Percentiles rank a stretch among this genome's conserved stretches.
phyloP scores from a whole-genome alignment of 805 yeast genomes.

The Ogataea kodamae region DNA sequence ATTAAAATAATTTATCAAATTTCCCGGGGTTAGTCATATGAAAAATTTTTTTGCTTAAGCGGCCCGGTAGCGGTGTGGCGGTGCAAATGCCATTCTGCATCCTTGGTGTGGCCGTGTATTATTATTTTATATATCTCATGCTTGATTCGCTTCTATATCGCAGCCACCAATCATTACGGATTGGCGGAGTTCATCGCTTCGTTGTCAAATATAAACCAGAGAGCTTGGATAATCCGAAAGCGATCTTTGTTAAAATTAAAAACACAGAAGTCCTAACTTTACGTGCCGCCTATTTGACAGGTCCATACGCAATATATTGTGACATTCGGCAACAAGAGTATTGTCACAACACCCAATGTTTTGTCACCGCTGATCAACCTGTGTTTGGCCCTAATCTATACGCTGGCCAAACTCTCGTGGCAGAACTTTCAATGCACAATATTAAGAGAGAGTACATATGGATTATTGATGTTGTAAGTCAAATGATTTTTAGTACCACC shows the following conservation, averaged over 20 bases:
- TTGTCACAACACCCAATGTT: constrained; percentile 47
- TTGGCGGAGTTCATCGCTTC: constrained; percentile 60
- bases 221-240: constrained; percentile 11
- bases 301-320: constrained; percentile 83
- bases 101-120: constrained; percentile 10
- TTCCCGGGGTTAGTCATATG: constrained; percentile 11
- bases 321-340: constrained; percentile 74
- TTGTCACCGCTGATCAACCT: constrained; percentile 77
- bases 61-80: constrained; percentile 15
- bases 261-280: constrained; percentile 70
- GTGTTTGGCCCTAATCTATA: constrained; percentile 65
- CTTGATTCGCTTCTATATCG: constrained; percentile 21
- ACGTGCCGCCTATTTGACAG: constrained; percentile 81
- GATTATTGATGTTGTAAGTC: constrained; percentile 79
- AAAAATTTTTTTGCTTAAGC: constrained; percentile 8
- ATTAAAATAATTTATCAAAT: constrained; percentile 3
- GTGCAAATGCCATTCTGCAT: constrained; percentile 3
- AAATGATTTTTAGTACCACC: constrained; percentile 66
- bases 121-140: constrained; percentile 2
- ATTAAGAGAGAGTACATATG: constrained; percentile 60
- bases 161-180: constrained; percentile 39
- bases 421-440: constrained; percentile 63
- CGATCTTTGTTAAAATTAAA: constrained; percentile 55
- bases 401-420: constrained; percentile 61
- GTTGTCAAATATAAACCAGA: constrained; percentile 46